Base-by-base conservation (phyloP, 2,329 filamentous ascomycete species). In the Exophiala aquamarina region DNA sequence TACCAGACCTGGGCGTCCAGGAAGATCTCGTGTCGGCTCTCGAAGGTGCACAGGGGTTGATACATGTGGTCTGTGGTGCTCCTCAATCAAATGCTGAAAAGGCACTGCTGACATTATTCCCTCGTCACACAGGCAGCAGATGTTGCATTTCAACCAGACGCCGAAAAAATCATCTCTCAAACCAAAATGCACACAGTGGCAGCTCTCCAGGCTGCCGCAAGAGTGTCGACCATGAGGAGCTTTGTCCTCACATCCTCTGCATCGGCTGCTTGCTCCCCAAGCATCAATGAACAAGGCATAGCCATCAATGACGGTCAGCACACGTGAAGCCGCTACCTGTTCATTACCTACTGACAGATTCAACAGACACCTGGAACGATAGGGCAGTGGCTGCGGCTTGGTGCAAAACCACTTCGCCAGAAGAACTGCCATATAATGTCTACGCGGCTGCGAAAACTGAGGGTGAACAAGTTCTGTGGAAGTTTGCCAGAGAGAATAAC, bases 381-480 rank as follows among this genome's bases (percentile, higher is more conserved):
- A 47, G 47, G 1, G 58, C 56, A 2, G 41, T 70, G 3, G 26
- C 23, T 6, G 41, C 41, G 4, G 46, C 46, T 7, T 35, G 32
- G 32, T 11, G 18, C 14, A 7, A 8, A 14, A 40, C 10, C 23
- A 40, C 37, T n/a, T 40, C 37, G 6, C 21, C 21, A 8, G 37
- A 20, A 21, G 37, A 40, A 6, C 17, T 40, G 37, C 37, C 37
- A 3, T 40, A 40, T 21, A 28, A 61, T 10, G 29, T 38, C 3
- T 70, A 66, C 19, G 56, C 54, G 0, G 28, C 54, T 0, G 58
- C 62, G 2, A 53, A 60, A n/a, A 51, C 61, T 1, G 62, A 66
- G 21, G 60, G 59, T 0, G 71, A 73, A 38, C 58, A 64, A 42
- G 64, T 60, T 2, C 26, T 66, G 4, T 73, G 70, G 70, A 63